Percentiles rank a stretch among this genome's conserved stretches.
phyloP scores from a whole-genome alignment of 179 eudicot species.

The Silene coronaria region DNA sequence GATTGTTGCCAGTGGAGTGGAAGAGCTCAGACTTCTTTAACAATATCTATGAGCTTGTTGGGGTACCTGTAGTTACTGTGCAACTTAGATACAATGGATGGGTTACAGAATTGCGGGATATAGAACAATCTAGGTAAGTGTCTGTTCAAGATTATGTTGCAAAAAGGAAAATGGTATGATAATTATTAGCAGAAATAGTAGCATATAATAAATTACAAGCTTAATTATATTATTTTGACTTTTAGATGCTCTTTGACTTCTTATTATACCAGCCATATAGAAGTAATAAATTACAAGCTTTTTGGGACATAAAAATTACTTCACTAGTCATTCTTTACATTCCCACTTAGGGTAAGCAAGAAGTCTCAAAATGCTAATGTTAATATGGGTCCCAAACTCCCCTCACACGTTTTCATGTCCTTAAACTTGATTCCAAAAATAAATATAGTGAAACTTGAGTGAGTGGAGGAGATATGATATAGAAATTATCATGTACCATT shows the following conservation, averaged over 20 bases:
- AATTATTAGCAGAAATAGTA: background rate
- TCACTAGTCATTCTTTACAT: background rate
- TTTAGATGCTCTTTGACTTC: background rate
- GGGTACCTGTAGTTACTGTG: slow-evolving; percentile 96
- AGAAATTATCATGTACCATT: background rate
- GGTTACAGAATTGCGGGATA: slow-evolving; percentile 93
- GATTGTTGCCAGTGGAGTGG: slow-evolving; percentile 79
- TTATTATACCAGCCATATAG: too few relatives aligned
- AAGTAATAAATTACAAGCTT: too few relatives aligned
- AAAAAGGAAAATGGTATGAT: background rate
- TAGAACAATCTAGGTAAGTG: slow-evolving; percentile 65
- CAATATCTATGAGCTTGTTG: slow-evolving; percentile 80
- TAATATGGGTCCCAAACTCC: background rate
- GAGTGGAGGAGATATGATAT: background rate
- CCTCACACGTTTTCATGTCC: background rate
- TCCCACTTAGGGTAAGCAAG: background rate
- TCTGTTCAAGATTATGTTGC: background rate
- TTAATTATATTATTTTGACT: background rate
- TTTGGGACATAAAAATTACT: background rate
- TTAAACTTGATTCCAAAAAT: background rate
- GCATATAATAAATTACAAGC: background rate
- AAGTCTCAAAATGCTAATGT: background rate
- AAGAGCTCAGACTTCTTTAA: slow-evolving; percentile 67
- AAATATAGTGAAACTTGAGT: background rate
- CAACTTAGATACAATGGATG: slow-evolving; percentile 96